phyloP scores from a whole-genome alignment of 2,329 filamentous ascomycete species.

The Neonectria coccinea region DNA sequence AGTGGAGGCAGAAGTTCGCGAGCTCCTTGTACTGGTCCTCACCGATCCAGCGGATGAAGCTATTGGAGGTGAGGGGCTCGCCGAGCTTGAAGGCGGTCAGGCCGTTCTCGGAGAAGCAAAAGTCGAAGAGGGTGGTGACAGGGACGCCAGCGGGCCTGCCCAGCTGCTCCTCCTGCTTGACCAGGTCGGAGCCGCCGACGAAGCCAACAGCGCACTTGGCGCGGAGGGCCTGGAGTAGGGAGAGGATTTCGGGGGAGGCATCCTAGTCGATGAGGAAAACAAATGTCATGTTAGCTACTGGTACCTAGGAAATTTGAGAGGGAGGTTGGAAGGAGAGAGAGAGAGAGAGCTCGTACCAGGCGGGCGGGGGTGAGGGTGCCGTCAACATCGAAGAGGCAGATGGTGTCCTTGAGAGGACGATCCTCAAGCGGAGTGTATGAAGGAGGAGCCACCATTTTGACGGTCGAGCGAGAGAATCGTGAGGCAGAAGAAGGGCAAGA shows the following conservation, averaged over 20 bases:
- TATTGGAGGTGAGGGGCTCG: slow-evolving; percentile 77
- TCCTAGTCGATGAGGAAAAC: slow-evolving; percentile 55
- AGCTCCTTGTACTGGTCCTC: slow-evolving; percentile 85
- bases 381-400: slow-evolving; percentile 97
- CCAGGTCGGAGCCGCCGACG: slow-evolving; percentile 91
- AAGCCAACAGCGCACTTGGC: slow-evolving; percentile 90
- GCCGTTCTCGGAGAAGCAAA: slow-evolving; percentile 97
- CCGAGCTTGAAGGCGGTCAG: slow-evolving; percentile 91
- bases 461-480: slow-evolving; percentile 1
- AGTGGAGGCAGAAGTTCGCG: slow-evolving; percentile 80
- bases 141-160: slow-evolving; percentile 71
- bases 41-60: slow-evolving; percentile 92
- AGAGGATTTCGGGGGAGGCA: slow-evolving; percentile 84
- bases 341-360: slow-evolving; percentile 64
- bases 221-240: slow-evolving; percentile 81
- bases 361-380: slow-evolving; percentile 88
- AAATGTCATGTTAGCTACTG: slow-evolving; percentile 11
- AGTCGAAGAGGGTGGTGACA: slow-evolving; percentile 93
- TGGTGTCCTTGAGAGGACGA: slow-evolving; percentile 90
- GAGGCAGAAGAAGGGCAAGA: background rate
- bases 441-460: slow-evolving; percentile 57
- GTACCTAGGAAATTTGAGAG: too few relatives aligned
- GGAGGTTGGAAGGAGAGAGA: too few relatives aligned
- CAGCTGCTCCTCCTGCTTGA: slow-evolving; percentile 96
- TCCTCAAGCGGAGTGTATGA: slow-evolving; percentile 80